Percentiles rank a stretch among this genome's conserved stretches.
Evolutionary conservation across 148 eudicot species (phyloP).

Genomic region (Spergularia marina): DNA sequence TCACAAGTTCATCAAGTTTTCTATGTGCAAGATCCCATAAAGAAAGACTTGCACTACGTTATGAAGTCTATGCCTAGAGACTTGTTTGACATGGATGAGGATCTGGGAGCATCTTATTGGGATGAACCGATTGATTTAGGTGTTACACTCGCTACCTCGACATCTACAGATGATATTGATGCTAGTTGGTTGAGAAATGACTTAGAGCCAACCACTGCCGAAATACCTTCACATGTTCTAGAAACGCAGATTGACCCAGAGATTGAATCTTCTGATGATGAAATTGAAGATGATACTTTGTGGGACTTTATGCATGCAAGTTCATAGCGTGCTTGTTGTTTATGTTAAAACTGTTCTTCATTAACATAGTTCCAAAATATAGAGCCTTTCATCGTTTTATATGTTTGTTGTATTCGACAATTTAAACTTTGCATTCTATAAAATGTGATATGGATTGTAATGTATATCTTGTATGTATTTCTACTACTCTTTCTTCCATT

Average conservation of each 20-base stretch:
- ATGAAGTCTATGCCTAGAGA: constrained; percentile 1
- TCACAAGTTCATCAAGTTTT: constrained; percentile 5
- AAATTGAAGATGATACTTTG: constrained; percentile 13
- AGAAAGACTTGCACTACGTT: constrained; percentile 2
- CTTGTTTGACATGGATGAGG: constrained; percentile 10
- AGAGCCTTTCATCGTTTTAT: not conserved
- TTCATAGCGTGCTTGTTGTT: too few species aligned
- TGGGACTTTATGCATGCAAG: constrained; percentile 8
- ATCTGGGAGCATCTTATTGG: not conserved
- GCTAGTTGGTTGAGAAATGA: not conserved
- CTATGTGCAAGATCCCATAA: constrained; percentile 9
- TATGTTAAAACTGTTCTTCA: too few species aligned
- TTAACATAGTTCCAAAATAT: too few species aligned
- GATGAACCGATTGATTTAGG: not conserved
- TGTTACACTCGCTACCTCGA: not conserved
- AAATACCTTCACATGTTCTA: not conserved
- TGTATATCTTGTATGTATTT: not conserved
- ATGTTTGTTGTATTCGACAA: not conserved
- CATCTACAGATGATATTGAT: not conserved
- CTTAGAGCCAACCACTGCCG: not conserved
- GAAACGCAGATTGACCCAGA: not conserved
- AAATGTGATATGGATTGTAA: too few species aligned
- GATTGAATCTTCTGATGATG: constrained; percentile 9
- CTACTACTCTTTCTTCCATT: not conserved
- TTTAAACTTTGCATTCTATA: too few species aligned